phyloP scores from a whole-genome alignment of 2,329 filamentous ascomycete genomes.

The Beauveria bassiana region DNA sequence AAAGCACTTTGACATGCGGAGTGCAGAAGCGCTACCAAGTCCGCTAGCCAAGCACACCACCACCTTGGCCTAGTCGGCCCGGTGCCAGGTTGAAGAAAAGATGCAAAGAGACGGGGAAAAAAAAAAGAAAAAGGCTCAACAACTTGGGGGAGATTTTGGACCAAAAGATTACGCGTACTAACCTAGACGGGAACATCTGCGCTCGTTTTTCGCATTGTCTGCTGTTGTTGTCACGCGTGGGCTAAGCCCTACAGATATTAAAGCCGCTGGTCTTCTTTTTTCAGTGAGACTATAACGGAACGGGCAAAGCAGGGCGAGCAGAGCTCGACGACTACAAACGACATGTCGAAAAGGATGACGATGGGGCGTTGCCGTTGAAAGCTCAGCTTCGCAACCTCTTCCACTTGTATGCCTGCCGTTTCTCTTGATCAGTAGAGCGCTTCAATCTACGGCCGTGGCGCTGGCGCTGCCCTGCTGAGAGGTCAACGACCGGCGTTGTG shows the following conservation, averaged over 20 bases:
- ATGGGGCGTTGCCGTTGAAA: neutral
- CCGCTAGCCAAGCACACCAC: neutral
- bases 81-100: neutral
- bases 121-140: neutral
- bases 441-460: too few relatives aligned
- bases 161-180: neutral
- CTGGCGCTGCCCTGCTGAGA: too few relatives aligned
- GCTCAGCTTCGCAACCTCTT: too few relatives aligned
- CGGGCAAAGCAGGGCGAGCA: neutral
- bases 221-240: neutral
- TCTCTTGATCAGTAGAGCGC: too few relatives aligned
- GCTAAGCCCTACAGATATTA: conserved; percentile 10
- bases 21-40: neutral
- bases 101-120: neutral
- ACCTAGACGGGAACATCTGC: neutral
- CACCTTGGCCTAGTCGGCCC: neutral
- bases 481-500: too few relatives aligned
- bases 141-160: neutral
- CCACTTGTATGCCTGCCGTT: too few relatives aligned
- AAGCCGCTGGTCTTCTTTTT: neutral
- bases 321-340: neutral
- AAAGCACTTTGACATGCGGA: neutral
- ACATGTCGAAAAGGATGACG: neutral
- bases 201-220: neutral
- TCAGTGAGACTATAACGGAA: neutral